Evolutionary conservation across 108 stramenopile species (phyloP), one percentile per base, ranked within the genome.

Genomic region (Pseudonitzschia multiseries): DNA sequence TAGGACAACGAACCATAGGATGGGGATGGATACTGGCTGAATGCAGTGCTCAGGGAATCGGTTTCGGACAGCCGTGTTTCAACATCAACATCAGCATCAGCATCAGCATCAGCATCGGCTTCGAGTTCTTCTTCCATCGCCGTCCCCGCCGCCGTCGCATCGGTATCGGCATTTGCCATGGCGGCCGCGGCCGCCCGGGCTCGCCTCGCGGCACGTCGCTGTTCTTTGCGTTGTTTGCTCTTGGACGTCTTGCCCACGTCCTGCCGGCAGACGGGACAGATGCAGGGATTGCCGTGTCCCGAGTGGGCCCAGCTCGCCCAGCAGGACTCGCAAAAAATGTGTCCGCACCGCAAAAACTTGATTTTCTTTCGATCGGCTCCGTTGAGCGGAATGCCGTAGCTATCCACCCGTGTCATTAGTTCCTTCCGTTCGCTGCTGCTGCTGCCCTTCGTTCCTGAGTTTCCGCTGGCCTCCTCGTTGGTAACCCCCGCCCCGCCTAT

Each of bases 261-360:
- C 71, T 90, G 87, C 10, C 90, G 86, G 77, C 93, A 94, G 4
- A 94, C 86, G 12, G 93, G 93, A 69, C 93, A 94, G 32, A 86
- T 81, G 76, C 80, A 86, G 24, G 88, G 88, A 79, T 94, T 91
- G 15, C 90, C 90, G 41, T 85, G 75, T 36, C 93, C 90, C 26
- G 85, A 86, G 67, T 87, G 83, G 0, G 89, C 85, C 90, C 90
- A 94, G 28, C 63, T 70, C 70, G 77, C 87, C 93, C 93, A 96
- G 71, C 95, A 96, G 6, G 87, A 82, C 41, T 88, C 81, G 68
- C 92, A 91, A 80, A 96, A 96, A 24, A 93, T 86, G 68, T 96
- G 95, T 8, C 95, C 95, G 71, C 95, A 96, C 54, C 92, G 91
- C 36, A 96, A 70, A 43, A 92, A 59, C 66, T 92, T 93, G 3